Conservation (phyloP, 768 basidiomycete species). For the Kwoniella europaea region DNA sequence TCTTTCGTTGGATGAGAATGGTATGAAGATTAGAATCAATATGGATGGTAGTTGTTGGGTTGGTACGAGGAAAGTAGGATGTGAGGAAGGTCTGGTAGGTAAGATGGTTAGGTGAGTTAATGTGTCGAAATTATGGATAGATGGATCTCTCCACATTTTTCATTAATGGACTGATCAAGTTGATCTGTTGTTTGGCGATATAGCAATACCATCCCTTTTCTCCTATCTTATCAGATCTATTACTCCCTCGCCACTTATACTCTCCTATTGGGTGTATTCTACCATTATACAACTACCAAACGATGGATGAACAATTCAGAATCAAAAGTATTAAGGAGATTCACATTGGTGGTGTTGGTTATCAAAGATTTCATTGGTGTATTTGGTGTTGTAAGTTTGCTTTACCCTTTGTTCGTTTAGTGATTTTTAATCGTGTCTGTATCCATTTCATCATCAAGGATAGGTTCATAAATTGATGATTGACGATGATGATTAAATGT, state of each 20-base stretch:
- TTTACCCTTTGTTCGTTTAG: no score
- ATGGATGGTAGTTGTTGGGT: not conserved
- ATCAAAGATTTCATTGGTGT: conserved; percentile 7
- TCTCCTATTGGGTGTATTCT: not conserved
- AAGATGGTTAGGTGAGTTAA: not conserved
- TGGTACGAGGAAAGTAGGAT: not conserved
- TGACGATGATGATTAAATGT: no score
- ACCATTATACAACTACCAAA: not conserved
- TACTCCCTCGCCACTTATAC: conserved; percentile 5
- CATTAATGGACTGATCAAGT: no score
- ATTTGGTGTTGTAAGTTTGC: conserved; percentile 6
- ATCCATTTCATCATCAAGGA: no score
- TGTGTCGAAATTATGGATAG: no score
- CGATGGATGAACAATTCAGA: not conserved
- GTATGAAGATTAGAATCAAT: not conserved
- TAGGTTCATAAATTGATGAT: no score
- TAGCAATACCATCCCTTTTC: conserved; percentile 7
- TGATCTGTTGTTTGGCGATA: no score
- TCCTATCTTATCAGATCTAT: conserved; percentile 9
- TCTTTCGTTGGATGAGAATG: not conserved
- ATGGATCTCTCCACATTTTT: no score
- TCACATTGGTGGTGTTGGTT: conserved; percentile 4
- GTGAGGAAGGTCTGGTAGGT: not conserved
- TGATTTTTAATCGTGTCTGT: no score
- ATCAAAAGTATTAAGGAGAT: conserved; percentile 1